These are phyloP conservation scores for Tephrocybe rancida DNA, from an alignment of 768 basidiomycete species.

Conservation along the genomic window DNA sequence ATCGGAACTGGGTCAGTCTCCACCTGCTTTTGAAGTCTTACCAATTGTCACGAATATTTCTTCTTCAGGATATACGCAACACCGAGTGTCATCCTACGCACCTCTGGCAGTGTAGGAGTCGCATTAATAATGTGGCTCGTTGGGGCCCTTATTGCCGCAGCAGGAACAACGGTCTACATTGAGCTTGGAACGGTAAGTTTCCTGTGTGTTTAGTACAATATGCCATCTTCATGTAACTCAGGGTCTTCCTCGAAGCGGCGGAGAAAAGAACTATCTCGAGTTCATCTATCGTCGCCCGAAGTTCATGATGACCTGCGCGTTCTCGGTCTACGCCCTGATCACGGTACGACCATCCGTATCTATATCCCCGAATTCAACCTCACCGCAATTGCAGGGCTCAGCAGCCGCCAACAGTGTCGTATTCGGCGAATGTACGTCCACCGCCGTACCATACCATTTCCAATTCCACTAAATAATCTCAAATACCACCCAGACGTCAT, in stretches of 20 bases:
- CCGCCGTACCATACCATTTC: not conserved
- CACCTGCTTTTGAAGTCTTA: not conserved
- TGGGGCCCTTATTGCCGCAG: conserved; percentile 63
- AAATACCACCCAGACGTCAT: conserved; percentile 48
- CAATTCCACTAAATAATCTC: not conserved
- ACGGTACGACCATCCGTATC: conserved; percentile 39
- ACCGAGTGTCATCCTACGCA: conserved; percentile 64
- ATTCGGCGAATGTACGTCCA: conserved; percentile 69
- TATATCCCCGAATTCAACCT: not conserved
- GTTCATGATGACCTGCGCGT: conserved; percentile 63
- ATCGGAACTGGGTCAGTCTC: conserved; percentile 66
- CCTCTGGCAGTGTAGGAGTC: conserved; percentile 72
- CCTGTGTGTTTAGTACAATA: conserved; percentile 55
- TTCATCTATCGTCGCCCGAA: conserved; percentile 66
- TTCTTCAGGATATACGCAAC: conserved; percentile 67
- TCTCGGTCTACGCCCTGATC: conserved; percentile 58
- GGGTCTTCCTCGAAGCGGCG: conserved; percentile 72
- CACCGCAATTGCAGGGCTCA: conserved; percentile 60
- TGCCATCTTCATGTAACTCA: conserved; percentile 27
- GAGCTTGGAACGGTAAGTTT: conserved; percentile 70
- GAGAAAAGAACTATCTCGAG: conserved; percentile 78
- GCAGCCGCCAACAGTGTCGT: conserved; percentile 63
- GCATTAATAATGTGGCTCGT: conserved; percentile 72
- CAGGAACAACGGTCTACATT: conserved; percentile 73
- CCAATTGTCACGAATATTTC: not conserved